Evolutionary conservation across 805 yeast genomes (phyloP), one percentile per base, ranked within the genome.

Genomic region (Limtongia smithiae): DNA sequence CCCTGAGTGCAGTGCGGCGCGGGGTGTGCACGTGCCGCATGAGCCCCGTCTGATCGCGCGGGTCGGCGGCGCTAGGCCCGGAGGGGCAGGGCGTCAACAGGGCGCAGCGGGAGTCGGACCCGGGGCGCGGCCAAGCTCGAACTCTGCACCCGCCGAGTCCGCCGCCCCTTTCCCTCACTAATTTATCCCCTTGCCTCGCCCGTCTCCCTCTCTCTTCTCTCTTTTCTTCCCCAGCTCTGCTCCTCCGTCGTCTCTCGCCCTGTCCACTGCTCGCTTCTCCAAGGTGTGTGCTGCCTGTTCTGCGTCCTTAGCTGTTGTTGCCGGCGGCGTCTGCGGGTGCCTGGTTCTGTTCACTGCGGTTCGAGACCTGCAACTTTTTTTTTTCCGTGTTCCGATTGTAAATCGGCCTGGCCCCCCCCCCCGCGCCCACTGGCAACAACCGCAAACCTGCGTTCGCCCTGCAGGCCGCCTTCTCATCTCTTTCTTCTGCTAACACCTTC

Each of bases 141-240:
- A 36, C 36, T 28, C 37, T 40, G 22, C 22, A 40, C 27, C 3
- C 27, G 9, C 15, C 21, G 25, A 34, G 32, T 27, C n/a, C n/a
- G 22, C 37, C 38, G 35, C 14, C 46, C 12, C 39, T 33, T 24
- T 18, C 27, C 35, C 28, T 22, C 38, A 27, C 32, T 30, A 17
- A 18, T 37, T 22, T 27, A 27, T 35, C 41, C 39, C 24, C 25
- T 24, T 32, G 20, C 44, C 20, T 22, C 31, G 28, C 37, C 46
- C 25, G 25, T 31, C 27, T 30, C 37, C 36, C 28, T n/a, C 20
- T 20, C 33, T 32, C 48, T 33, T 45, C 45, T 21, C 38, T 36
- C 46, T 24, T 15, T 34, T 30, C 47, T 40, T 35, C 34, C 22
- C n/a, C 25, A 22, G 32, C 31, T 32, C 49, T 48, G 17, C 35